These are phyloP conservation scores for Camellia sinensis DNA, from an alignment of 148 eudicot species.

Conservation along the genomic window DNA sequence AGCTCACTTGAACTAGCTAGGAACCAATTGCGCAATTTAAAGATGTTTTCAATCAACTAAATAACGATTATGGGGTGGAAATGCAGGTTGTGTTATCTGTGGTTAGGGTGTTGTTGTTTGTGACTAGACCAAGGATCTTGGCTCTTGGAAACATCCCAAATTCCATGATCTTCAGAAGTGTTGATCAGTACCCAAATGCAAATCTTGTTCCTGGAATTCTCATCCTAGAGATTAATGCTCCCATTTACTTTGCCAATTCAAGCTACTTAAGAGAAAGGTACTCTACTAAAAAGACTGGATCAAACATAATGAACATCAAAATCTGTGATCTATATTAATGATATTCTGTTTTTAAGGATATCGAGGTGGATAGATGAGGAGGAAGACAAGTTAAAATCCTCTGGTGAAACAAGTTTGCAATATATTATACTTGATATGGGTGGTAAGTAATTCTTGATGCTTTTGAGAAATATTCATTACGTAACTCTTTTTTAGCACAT, in stretches of 20 bases:
- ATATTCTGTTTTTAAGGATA: slow-evolving; percentile 36
- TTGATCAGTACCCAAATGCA: slow-evolving; percentile 78
- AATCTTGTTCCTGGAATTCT: slow-evolving; percentile 71
- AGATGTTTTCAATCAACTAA: too few relatives aligned
- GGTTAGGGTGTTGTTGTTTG: slow-evolving; percentile 69
- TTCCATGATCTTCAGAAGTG: slow-evolving; percentile 63
- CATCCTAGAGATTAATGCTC: slow-evolving; percentile 80
- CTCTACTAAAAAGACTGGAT: too few relatives aligned
- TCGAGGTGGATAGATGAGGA: slow-evolving; percentile 93
- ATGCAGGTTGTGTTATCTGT: slow-evolving; percentile 71
- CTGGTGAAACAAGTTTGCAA: slow-evolving; percentile 49
- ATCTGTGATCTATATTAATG: neutral
- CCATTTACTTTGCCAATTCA: slow-evolving; percentile 84
- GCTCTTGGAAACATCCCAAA: slow-evolving; percentile 74
- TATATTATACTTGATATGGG: slow-evolving; percentile 80
- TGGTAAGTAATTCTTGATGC: slow-evolving; percentile 36
- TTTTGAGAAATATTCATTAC: neutral
- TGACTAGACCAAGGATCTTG: slow-evolving; percentile 74
- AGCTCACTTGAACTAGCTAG: neutral
- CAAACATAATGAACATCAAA: neutral
- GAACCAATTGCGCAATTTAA: neutral
- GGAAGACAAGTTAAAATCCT: slow-evolving; percentile 64
- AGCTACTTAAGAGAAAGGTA: slow-evolving; percentile 92
- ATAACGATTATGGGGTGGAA: neutral
- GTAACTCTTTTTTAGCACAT: neutral